phyloP scores from a whole-genome alignment of 1,284 basidiomycete genomes.

The Moesziomyces sp. region DNA sequence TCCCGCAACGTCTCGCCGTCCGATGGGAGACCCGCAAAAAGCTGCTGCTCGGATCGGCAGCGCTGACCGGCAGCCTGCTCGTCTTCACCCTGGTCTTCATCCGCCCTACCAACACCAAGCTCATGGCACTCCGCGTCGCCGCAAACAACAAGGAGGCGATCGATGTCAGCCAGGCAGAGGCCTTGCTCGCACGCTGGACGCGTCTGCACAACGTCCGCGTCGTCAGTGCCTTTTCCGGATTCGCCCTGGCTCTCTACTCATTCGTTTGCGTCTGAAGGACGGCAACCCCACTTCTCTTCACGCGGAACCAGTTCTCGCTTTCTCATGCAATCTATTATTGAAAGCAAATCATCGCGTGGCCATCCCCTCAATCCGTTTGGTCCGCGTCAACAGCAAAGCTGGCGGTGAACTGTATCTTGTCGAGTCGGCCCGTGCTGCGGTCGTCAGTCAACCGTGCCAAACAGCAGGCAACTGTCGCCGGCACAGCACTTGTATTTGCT shows the following conservation, averaged over 20 bases:
- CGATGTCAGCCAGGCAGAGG: conserved; percentile 14
- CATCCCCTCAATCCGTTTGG: too few relatives aligned
- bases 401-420: too few relatives aligned
- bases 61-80: conserved; percentile 18
- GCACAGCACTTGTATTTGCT: too few relatives aligned
- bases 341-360: too few relatives aligned
- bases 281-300: too few relatives aligned
- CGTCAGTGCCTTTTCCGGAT: conserved; percentile 16
- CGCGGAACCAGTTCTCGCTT: neutral
- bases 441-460: too few relatives aligned
- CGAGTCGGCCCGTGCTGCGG: too few relatives aligned
- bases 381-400: too few relatives aligned
- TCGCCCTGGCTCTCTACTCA: conserved; percentile 21
- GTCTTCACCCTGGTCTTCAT: conserved; percentile 26
- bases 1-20: conserved; percentile 5
- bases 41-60: conserved; percentile 22
- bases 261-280: conserved; percentile 13
- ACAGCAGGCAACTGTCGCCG: too few relatives aligned
- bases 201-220: conserved; percentile 41
- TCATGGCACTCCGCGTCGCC: conserved; percentile 19
- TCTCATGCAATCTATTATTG: too few relatives aligned
- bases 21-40: conserved; percentile 22
- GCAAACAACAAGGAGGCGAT: conserved; percentile 31
- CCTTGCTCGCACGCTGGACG: conserved; percentile 23
- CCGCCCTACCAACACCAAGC: conserved; percentile 26